These are phyloP conservation scores for Mycena pura DNA, from an alignment of 768 basidiomycete species.

Conservation along the genomic window DNA sequence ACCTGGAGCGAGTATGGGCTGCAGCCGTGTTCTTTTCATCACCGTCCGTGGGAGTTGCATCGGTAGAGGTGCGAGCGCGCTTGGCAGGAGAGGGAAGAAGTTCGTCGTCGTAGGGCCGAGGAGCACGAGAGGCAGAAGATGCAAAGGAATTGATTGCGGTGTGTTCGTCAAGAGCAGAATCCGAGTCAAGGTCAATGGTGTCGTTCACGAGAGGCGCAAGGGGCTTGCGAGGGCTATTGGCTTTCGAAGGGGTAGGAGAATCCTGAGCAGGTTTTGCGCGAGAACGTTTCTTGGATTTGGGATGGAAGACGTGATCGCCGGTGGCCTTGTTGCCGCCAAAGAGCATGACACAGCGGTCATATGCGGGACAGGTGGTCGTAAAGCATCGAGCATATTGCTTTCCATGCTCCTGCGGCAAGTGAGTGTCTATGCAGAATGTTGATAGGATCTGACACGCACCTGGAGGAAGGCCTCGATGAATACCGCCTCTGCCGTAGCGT, in stretches of 20 bases:
- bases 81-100: too few species aligned
- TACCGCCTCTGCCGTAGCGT: background rate
- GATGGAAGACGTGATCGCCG: conserved; percentile 6
- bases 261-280: background rate
- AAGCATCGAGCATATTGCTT: background rate
- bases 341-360: background rate
- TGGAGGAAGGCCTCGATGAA: background rate
- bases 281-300: background rate
- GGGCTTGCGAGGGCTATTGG: background rate
- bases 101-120: too few species aligned
- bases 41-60: too few species aligned
- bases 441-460: conserved; percentile 14
- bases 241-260: background rate
- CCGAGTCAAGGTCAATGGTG: too few species aligned
- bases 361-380: background rate
- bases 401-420: background rate
- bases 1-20: too few species aligned
- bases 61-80: too few species aligned
- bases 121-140: too few species aligned
- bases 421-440: background rate
- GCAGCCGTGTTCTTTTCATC: too few species aligned
- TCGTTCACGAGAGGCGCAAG: background rate
- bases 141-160: too few species aligned
- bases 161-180: too few species aligned
- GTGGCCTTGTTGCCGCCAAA: conserved; percentile 14